Conservation (phyloP, 192 early-diverging fungal genomes). For the Coemansia sp. region DNA sequence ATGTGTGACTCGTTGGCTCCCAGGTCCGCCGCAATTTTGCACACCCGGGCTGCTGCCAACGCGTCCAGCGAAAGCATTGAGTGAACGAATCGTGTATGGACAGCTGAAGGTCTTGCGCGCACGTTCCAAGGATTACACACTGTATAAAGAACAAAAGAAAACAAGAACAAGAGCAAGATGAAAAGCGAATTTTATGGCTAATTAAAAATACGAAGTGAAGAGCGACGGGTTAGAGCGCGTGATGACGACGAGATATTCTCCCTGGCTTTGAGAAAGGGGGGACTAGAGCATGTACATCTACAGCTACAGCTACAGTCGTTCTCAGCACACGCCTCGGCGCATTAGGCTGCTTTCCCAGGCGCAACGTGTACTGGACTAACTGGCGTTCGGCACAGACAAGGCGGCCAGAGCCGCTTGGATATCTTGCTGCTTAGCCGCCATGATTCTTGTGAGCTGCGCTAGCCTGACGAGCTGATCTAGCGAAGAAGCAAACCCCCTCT, state of each 20-base stretch:
- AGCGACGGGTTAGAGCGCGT: too few species aligned
- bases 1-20: conserved; percentile 17
- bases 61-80: conserved; percentile 15
- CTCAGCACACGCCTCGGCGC: neutral
- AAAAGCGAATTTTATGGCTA: neutral
- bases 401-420: neutral
- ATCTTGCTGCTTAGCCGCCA: neutral
- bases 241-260: too few species aligned
- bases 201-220: too few species aligned
- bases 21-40: conserved; percentile 34
- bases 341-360: too few species aligned
- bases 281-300: too few species aligned
- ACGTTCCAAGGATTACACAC: neutral
- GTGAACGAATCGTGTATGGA: too few species aligned
- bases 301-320: too few species aligned
- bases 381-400: neutral
- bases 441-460: conserved; percentile 20
- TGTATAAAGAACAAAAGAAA: neutral
- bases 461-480: conserved; percentile 25
- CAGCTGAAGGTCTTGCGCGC: neutral
- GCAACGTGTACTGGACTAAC: too few species aligned
- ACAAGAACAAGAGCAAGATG: neutral
- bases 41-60: conserved; percentile 28
- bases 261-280: too few species aligned
- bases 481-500: conserved; percentile 26